These are phyloP conservation scores for Oxyria digyna DNA, from an alignment of 148 eudicot genomes.

Conservation along the genomic window DNA sequence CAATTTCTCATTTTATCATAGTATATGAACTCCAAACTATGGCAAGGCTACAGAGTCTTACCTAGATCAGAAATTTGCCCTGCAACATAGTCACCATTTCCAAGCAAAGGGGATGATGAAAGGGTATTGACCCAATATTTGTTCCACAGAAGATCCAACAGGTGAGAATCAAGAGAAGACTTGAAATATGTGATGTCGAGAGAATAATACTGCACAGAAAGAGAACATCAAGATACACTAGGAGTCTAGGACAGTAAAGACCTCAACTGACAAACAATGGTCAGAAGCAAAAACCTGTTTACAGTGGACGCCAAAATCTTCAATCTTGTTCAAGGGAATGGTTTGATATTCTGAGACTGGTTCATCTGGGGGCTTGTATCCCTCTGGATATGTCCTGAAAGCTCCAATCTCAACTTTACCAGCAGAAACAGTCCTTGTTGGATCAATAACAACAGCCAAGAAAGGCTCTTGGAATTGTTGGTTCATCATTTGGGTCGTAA, in stretches of 20 bases:
- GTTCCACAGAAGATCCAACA: slow-evolving; percentile 97
- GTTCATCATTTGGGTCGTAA: slow-evolving; percentile 91
- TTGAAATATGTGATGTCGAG: slow-evolving; percentile 92
- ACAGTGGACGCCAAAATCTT: slow-evolving; percentile 97
- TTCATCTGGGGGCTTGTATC: slow-evolving; percentile 94
- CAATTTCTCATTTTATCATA: not conserved
- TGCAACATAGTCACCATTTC: slow-evolving; percentile 91
- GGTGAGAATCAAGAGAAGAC: slow-evolving; percentile 93
- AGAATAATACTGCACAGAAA: slow-evolving; percentile 67
- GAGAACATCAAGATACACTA: slow-evolving; percentile 3
- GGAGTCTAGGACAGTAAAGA: not conserved
- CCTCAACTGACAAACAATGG: not conserved
- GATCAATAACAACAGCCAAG: slow-evolving; percentile 96
- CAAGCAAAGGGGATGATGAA: slow-evolving; percentile 89
- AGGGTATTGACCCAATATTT: slow-evolving; percentile 99
- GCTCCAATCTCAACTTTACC: slow-evolving; percentile 99
- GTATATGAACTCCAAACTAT: not conserved
- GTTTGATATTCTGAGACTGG: slow-evolving; percentile 96
- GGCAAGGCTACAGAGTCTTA: slow-evolving; percentile 11
- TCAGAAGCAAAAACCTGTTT: slow-evolving; percentile 54
- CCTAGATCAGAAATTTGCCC: slow-evolving; percentile 96
- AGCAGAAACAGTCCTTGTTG: slow-evolving; percentile 96
- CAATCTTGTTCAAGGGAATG: slow-evolving; percentile 92
- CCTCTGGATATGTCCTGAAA: slow-evolving; percentile 94
- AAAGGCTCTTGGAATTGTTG: slow-evolving; percentile 96